phyloP scores from a whole-genome alignment of 495 filamentous ascomycete species.

The Penicillium alfredii region DNA sequence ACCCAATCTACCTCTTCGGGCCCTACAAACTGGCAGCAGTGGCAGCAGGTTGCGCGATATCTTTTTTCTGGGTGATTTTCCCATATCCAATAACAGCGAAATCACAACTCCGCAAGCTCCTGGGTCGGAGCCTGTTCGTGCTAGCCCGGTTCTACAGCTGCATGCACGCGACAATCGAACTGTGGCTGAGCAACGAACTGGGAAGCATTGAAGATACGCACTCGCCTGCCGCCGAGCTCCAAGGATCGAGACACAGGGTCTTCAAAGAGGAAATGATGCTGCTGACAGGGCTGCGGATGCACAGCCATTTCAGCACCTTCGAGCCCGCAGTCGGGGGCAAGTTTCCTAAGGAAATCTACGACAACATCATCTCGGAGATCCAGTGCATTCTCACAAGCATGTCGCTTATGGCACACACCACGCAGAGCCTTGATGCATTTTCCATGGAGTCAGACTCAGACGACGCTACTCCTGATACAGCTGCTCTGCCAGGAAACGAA shows the following conservation, averaged over 20 bases:
- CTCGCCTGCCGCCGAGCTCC: slow-evolving; percentile 18
- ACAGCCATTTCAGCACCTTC: slow-evolving; percentile 31
- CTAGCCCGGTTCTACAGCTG: slow-evolving; percentile 67
- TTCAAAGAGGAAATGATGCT: slow-evolving; percentile 34
- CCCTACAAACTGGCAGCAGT: slow-evolving; percentile 68
- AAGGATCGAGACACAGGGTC: slow-evolving; percentile 19
- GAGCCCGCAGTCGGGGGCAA: slow-evolving; percentile 35
- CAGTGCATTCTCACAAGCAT: slow-evolving; percentile 57
- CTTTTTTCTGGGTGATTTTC: slow-evolving; percentile 75
- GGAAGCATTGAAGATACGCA: slow-evolving; percentile 41
- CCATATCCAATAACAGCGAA: slow-evolving; percentile 68
- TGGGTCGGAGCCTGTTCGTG: slow-evolving; percentile 62
- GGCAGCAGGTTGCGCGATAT: slow-evolving; percentile 59
- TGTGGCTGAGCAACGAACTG: slow-evolving; percentile 51
- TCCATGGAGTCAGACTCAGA: slow-evolving; percentile 7
- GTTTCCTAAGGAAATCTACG: slow-evolving; percentile 29
- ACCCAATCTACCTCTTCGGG: slow-evolving; percentile 60
- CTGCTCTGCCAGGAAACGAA: slow-evolving; percentile 1
- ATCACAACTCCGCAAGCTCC: slow-evolving; percentile 56
- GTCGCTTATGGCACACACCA: slow-evolving; percentile 55
- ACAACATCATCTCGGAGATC: slow-evolving; percentile 29
- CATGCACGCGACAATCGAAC: slow-evolving; percentile 58
- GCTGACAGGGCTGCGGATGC: slow-evolving; percentile 24
- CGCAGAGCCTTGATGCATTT: slow-evolving; percentile 21
- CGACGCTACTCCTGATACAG: too few species aligned